Percentiles rank a stretch among this genome's conserved stretches.
Evolutionary conservation across 2,329 filamentous ascomycete genomes (phyloP).

Genomic region (Fusarium avenaceum): DNA sequence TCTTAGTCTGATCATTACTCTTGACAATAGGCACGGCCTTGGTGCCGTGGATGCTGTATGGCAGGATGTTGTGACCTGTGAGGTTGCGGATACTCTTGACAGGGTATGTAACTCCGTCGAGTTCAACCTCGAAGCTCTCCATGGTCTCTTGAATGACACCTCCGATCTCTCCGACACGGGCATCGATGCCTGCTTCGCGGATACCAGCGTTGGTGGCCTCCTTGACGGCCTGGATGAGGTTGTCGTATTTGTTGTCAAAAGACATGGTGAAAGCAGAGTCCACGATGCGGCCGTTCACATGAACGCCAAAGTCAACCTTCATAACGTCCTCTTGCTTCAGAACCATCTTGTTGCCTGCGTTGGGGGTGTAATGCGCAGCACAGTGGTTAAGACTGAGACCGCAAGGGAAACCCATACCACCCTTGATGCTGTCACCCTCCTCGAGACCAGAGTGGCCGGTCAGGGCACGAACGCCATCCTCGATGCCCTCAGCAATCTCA

Average conservation of each 20-base stretch:
- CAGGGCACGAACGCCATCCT: conserved; percentile 82
- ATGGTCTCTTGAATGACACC: conserved; percentile 89
- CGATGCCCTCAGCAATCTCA: conserved; percentile 89
- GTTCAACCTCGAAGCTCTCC: conserved; percentile 92
- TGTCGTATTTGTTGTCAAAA: conserved; percentile 81
- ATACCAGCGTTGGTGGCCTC: conserved; percentile 88
- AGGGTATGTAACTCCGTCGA: conserved; percentile 81
- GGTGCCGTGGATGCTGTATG: conserved; percentile 89
- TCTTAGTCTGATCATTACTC: conserved; percentile 88
- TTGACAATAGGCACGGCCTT: conserved; percentile 97
- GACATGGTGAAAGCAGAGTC: conserved; percentile 85
- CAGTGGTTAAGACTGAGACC: conserved; percentile 88
- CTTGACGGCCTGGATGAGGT: conserved; percentile 78
- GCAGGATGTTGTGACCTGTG: conserved; percentile 90
- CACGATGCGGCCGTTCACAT: conserved; percentile 83
- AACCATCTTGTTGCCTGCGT: conserved; percentile 84
- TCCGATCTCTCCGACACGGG: conserved; percentile 87
- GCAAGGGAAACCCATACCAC: conserved; percentile 88
- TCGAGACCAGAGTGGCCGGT: conserved; percentile 82
- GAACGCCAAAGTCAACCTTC: conserved; percentile 87
- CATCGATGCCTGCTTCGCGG: conserved; percentile 88
- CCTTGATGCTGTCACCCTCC: conserved; percentile 82
- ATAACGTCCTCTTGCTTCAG: conserved; percentile 81
- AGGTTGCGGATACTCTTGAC: conserved; percentile 90
- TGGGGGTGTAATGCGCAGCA: conserved; percentile 88